Evolutionary conservation across 495 filamentous ascomycete genomes (phyloP), one percentile per base, ranked within the genome.

Genomic region (Penicillium flavigenum): DNA sequence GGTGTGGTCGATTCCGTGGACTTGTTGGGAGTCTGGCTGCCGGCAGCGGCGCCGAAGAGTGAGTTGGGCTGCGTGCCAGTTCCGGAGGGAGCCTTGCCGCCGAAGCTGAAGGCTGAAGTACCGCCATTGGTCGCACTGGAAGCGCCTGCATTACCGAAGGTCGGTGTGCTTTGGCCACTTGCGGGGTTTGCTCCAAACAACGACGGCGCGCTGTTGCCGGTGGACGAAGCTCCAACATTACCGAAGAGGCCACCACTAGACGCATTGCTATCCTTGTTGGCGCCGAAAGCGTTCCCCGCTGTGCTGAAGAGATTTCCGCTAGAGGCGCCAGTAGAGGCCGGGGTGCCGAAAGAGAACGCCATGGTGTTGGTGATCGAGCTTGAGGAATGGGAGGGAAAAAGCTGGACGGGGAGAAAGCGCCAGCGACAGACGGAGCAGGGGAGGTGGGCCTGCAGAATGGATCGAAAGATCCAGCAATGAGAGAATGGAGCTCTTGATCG

Each of bases 41-140:
- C 50, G 48, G 36, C 36, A 39, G 55, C 54, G 34, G 61, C 53
- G 47, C 70, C 66, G 41, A 76, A 74, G 47, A 69, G 36, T 46
- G 69, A 53, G 27, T 58, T 51, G n/a, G 69, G 54, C 49, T 70
- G 64, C 41, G 67, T 54, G 44, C 63, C 59, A 44, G 59, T 54
- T 49, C 56, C 60, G 22, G 63, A 55, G 57, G 69, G 62, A 46
- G 58, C 71, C 57, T 61, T 68, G 53, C 53, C 56, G 24, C 75
- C 76, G 48, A 82, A 81, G 48, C 68, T 74, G 66, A 81, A 82
- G 41, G 61, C 43, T 26, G 76, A 60, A 32, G 67, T 56, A 39
- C 63, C 64, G 39, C 65, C 62, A 34, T 51, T 58, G 38, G 64
- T 58, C 51, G 51, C 44, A 59, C 63, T 61, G 44, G 60, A 56